A percentile compares a stretch with the other conserved stretches of the same genome.
Conservation (phyloP, 2,329 filamentous ascomycete species). For the Microsporum ferrugineum region DNA sequence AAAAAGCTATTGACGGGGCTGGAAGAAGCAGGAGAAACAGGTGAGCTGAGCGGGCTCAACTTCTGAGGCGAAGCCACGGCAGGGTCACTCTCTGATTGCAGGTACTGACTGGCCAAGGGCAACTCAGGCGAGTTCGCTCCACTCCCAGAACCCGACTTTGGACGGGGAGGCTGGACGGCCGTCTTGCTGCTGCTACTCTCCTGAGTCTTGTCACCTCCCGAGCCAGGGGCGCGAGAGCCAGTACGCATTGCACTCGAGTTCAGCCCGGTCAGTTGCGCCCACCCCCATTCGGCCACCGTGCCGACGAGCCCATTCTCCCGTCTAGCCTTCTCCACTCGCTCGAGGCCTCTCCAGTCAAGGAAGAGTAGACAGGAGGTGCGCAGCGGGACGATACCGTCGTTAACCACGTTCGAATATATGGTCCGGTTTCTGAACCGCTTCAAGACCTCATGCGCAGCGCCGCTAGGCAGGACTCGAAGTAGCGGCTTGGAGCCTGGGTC, state of each 20-base stretch:
- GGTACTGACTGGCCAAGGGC: conserved; percentile 14
- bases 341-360: conserved; percentile 88
- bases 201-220: conserved; percentile 7
- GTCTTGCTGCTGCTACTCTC: not conserved
- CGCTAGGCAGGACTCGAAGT: conserved; percentile 76
- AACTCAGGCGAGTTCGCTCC: conserved; percentile 6
- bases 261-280: conserved; percentile 74
- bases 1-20: conserved; percentile 54
- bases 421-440: conserved; percentile 84
- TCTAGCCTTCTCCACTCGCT: conserved; percentile 84
- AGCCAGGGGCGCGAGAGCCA: conserved; percentile 10
- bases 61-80: conserved; percentile 1
- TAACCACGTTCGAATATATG: conserved; percentile 92
- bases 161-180: not conserved
- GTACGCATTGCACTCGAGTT: conserved; percentile 41
- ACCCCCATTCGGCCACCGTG: conserved; percentile 85
- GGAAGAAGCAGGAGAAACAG: conserved; percentile 21
- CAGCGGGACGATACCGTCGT: conserved; percentile 90
- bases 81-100: conserved; percentile 9
- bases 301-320: conserved; percentile 86
- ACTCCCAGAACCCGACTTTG: conserved; percentile 2
- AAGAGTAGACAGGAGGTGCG: conserved; percentile 94
- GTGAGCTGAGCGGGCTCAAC: not conserved
- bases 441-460: conserved; percentile 76
- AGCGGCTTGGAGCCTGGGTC: conserved; percentile 81